These are phyloP conservation scores for Croton laevigatus DNA, from an alignment of 441 rosid species.

Conservation along the genomic window DNA sequence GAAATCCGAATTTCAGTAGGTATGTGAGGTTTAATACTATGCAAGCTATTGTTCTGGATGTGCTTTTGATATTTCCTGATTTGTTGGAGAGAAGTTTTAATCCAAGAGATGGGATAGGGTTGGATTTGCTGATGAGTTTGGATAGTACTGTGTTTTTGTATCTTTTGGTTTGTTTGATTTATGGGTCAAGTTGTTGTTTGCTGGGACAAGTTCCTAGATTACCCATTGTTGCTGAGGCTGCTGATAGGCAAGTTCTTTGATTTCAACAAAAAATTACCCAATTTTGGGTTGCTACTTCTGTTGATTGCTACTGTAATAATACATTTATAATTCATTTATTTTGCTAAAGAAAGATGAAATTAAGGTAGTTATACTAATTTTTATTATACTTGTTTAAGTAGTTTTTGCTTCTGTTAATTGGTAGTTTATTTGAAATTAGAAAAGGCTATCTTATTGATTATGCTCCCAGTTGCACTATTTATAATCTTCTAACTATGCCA, in stretches of 20 bases:
- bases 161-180: conserved; percentile 77
- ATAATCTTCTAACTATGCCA: no score
- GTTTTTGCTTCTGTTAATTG: background rate
- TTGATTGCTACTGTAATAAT: conserved; percentile 11
- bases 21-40: conserved; percentile 95
- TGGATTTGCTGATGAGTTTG: conserved; percentile 84
- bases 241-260: conserved; percentile 88
- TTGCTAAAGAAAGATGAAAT: background rate
- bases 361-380: background rate
- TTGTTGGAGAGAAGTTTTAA: conserved; percentile 82
- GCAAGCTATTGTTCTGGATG: conserved; percentile 95
- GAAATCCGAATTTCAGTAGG: conserved; percentile 78
- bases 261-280: background rate
- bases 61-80: conserved; percentile 84
- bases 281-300: background rate
- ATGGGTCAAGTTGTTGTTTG: conserved; percentile 81
- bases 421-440: background rate
- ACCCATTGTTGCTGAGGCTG: conserved; percentile 97
- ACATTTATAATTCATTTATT: background rate
- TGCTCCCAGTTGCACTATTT: background rate
- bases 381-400: background rate
- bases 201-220: conserved; percentile 81
- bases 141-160: conserved; percentile 89
- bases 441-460: background rate
- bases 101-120: conserved; percentile 68